Base-by-base conservation (phyloP, 106 monocot species). In the Triglochin maritima region DNA sequence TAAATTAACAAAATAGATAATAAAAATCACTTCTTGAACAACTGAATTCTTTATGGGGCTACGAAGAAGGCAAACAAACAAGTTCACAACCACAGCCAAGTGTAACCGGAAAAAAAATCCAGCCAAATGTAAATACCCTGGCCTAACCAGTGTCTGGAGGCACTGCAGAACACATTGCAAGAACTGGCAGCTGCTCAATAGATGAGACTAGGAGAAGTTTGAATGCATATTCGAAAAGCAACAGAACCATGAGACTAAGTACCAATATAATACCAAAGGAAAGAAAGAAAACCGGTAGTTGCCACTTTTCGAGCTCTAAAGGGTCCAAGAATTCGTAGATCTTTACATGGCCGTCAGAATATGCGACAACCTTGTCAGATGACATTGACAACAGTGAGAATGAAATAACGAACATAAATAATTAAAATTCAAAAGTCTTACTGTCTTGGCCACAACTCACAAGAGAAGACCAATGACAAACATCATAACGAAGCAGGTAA, bases 241-340 rank as follows among this genome's bases (percentile, higher is more conserved):
- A 16, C 7, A 61, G 6, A 29, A 15, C 10, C 5, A 5, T 29
- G 4, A 61, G 42, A 29, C 9, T 61, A 10, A 9, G 42, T 4
- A 12, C 11, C 12, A 14, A 66, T 46, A 46, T 63, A 44, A 8
- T 52, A 8, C 52, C 7, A 52, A 52, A 8, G 52, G 0, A 8
- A 2, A 52, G 52, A 52, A 11, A 49, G 68, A 59, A 52, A 77
- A 96, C 96, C 96, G 91, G 96, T 75, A 91, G 81, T 60, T 91
- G 96, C 85, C 91, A 96, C 58, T 91, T 96, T 54, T 82, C 81
- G 48, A 96, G 81, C 49, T 88, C 88, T 73, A 96, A 76, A 48
- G 83, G 79, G 17, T 96, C 86, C 78, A 86, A 72, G 17, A 83
- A 76, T 77, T 96, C 96, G 63, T 84, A 91, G 55, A 96, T 73